A percentile compares a stretch with the other conserved stretches of the same genome.
Conservation (phyloP, 352 stramenopile genomes). For the Blastocystis hominis region DNA sequence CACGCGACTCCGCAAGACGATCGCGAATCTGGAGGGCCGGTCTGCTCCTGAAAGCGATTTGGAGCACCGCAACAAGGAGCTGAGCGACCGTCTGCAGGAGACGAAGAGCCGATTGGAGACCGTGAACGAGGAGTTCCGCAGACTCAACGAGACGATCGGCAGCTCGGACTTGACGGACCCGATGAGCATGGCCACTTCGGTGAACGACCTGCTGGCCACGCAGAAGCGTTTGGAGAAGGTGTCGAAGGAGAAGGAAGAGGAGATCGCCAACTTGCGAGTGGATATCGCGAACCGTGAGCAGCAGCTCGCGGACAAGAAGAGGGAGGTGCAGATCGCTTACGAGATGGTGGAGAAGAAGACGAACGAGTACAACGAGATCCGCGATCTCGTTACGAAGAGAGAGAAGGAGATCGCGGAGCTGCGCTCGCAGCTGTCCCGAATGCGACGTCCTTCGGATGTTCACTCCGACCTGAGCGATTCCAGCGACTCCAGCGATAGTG, state of each 20-base stretch:
- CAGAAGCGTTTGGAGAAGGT: constrained; percentile 40
- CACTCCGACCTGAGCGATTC: neutral
- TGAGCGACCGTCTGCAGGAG: neutral
- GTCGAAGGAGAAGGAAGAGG: neutral
- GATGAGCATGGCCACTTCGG: neutral
- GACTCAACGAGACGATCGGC: neutral
- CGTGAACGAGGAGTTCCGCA: constrained; percentile 9
- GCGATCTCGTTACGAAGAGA: neutral
- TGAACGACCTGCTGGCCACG: neutral
- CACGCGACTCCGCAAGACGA: neutral
- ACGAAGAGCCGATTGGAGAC: constrained; percentile 16
- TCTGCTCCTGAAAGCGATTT: neutral
- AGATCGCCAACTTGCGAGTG: constrained; percentile 3
- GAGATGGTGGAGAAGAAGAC: constrained; percentile 12
- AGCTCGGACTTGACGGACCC: neutral
- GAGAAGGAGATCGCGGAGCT: constrained; percentile 25
- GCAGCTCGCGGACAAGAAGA: constrained; percentile 33
- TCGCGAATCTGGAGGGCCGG: constrained; percentile 14
- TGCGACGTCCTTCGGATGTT: neutral
- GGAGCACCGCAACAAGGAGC: constrained; percentile 21
- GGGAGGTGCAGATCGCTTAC: neutral
- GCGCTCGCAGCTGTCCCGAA: neutral
- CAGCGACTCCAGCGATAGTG: neutral
- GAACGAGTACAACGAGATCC: neutral
- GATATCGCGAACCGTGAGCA: neutral